Percentiles rank a stretch among this genome's conserved stretches.
Conservation (phyloP, 2,329 filamentous ascomycete genomes). For the Sporothrix curviconia region DNA sequence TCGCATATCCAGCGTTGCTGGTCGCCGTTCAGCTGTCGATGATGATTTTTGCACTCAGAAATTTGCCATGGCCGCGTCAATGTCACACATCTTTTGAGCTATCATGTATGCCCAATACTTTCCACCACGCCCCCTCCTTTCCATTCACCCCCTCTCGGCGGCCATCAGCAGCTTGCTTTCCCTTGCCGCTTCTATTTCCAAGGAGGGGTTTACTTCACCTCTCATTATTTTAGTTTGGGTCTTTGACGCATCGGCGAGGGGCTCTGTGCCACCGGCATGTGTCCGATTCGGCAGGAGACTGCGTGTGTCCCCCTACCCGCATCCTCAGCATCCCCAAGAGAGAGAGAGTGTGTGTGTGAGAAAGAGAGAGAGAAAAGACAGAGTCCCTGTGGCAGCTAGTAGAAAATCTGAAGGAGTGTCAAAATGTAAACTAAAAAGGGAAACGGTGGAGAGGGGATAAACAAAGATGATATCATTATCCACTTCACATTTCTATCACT, state of each 20-base stretch:
- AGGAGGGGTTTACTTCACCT: background rate
- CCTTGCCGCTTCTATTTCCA: background rate
- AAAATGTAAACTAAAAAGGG: background rate
- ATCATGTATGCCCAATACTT: background rate
- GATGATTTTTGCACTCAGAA: background rate
- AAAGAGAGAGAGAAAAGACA: background rate
- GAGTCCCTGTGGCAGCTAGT: background rate
- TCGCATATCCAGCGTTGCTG: no score
- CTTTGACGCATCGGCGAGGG: conserved; percentile 13
- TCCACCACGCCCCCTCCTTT: background rate
- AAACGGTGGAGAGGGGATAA: background rate
- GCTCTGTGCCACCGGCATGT: conserved; percentile 12
- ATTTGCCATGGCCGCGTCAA: background rate
- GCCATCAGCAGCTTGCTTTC: background rate
- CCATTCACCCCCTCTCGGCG: background rate
- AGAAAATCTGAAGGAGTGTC: background rate
- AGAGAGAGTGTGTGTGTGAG: no score
- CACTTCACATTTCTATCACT: no score
- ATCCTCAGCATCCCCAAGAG: background rate
- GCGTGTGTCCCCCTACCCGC: background rate
- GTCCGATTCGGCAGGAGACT: conserved; percentile 13
- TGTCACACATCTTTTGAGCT: background rate
- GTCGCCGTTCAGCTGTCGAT: no score
- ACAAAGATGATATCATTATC: no score
- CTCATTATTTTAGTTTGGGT: background rate